Percentiles rank a stretch among this genome's conserved stretches.
These are phyloP conservation scores for Berberis vulgaris DNA, from an alignment of 164 flowering plant species.

Conservation along the genomic window DNA sequence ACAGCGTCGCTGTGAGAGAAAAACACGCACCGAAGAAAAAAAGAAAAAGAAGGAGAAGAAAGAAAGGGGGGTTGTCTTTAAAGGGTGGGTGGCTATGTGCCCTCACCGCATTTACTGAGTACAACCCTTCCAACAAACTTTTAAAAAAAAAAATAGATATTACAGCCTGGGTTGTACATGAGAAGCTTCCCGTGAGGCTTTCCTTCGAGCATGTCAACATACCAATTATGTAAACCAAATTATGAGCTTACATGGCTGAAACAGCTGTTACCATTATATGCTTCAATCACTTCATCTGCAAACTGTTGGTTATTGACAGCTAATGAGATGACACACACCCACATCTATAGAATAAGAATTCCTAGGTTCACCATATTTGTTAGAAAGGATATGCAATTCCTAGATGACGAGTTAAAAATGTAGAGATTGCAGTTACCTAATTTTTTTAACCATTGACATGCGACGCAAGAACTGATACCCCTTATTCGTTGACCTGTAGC, in stretches of 20 bases:
- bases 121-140: no score
- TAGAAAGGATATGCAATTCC: no score
- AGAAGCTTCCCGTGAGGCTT: constrained; percentile 68
- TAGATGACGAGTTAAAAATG: no score
- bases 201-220: constrained; percentile 53
- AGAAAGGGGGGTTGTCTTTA: no score
- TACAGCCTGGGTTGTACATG: constrained; percentile 38
- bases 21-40: no score
- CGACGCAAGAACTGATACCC: constrained; percentile 36
- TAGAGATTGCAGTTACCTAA: constrained; percentile 26
- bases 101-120: no score
- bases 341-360: no score
- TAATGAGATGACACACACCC: constrained; percentile 1
- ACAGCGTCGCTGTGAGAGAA: no score
- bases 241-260: constrained; percentile 61
- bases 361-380: no score
- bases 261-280: constrained; percentile 48
- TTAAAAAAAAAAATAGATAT: no score
- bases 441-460: constrained; percentile 41
- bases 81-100: no score
- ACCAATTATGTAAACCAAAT: constrained; percentile 42
- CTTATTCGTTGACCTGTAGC: constrained; percentile 41
- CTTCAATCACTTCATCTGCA: constrained; percentile 70
- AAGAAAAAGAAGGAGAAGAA: no score
- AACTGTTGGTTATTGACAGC: constrained; percentile 17